These are phyloP conservation scores for Penicillium sp. DNA, from an alignment of 2,329 filamentous ascomycete genomes.

Conservation along the genomic window DNA sequence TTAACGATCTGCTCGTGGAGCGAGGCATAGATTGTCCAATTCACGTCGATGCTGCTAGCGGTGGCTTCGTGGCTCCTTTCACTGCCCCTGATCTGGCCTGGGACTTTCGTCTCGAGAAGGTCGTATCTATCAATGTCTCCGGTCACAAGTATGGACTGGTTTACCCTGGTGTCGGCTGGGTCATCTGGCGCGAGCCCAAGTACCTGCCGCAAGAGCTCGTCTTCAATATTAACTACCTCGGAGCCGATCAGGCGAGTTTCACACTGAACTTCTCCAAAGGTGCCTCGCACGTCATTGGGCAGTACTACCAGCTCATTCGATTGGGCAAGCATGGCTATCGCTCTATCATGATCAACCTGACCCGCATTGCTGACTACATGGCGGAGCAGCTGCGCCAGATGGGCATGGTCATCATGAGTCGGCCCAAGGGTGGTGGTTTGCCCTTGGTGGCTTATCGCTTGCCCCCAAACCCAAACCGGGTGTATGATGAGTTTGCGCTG, in stretches of 20 bases:
- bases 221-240: slow-evolving; percentile 99
- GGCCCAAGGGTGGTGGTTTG: slow-evolving; percentile 68
- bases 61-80: slow-evolving; percentile 90
- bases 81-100: slow-evolving; percentile 75
- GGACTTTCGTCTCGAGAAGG: slow-evolving; percentile 86
- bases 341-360: slow-evolving; percentile 90
- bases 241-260: slow-evolving; percentile 90
- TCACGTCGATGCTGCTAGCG: slow-evolving; percentile 87
- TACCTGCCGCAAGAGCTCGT: slow-evolving; percentile 85
- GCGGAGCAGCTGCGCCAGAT: slow-evolving; percentile 64
- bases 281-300: slow-evolving; percentile 87
- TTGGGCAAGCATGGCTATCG: slow-evolving; percentile 89
- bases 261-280: slow-evolving; percentile 97
- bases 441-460: slow-evolving; percentile 88
- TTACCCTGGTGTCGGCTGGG: slow-evolving; percentile 92
- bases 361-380: slow-evolving; percentile 82
- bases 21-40: slow-evolving; percentile 74
- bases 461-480: slow-evolving; percentile 49
- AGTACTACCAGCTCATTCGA: slow-evolving; percentile 96
- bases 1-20: slow-evolving; percentile 80
- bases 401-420: slow-evolving; percentile 83
- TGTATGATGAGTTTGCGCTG: slow-evolving; percentile 69
- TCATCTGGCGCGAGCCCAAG: slow-evolving; percentile 77
- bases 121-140: slow-evolving; percentile 89
- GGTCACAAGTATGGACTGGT: slow-evolving; percentile 80